Evolutionary conservation across 2,329 filamentous ascomycete species (phyloP).

Genomic region (Arthroderma sp.): DNA sequence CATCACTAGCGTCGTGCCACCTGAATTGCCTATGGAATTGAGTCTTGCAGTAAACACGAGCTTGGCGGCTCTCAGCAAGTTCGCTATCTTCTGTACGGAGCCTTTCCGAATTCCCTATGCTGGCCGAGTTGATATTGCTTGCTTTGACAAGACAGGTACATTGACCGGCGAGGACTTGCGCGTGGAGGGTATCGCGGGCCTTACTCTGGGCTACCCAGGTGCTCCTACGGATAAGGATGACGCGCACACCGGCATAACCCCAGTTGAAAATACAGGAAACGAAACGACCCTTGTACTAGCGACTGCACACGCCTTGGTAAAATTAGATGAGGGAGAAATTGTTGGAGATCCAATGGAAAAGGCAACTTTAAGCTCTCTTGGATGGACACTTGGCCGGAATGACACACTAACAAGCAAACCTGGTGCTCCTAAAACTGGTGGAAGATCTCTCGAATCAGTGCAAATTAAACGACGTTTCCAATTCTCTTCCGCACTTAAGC

Average conservation of each 20-base stretch:
- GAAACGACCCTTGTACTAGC: constrained; percentile 88
- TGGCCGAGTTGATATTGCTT: constrained; percentile 87
- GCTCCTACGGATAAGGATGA: constrained; percentile 62
- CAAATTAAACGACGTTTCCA: constrained; percentile 96
- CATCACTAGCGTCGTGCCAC: constrained; percentile 94
- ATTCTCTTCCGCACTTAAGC: constrained; percentile 91
- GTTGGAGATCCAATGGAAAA: constrained; percentile 99
- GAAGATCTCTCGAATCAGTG: constrained; percentile 52
- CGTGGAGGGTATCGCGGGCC: constrained; percentile 88
- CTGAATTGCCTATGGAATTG: constrained; percentile 94
- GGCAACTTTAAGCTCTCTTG: constrained; percentile 75
- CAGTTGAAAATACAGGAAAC: constrained; percentile 55
- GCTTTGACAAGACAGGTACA: constrained; percentile 97
- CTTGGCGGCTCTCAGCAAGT: constrained; percentile 84
- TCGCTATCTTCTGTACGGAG: constrained; percentile 96
- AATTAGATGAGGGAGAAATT: constrained; percentile 89
- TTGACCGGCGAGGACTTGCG: constrained; percentile 92
- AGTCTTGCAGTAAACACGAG: constrained; percentile 96
- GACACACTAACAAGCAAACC: constrained; percentile 64
- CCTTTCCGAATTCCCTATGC: constrained; percentile 96
- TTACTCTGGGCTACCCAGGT: constrained; percentile 57
- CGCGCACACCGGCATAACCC: constrained; percentile 65
- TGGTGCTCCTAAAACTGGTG: constrained; percentile 30
- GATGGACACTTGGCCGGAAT: constrained; percentile 84
- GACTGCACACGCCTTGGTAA: constrained; percentile 88